These are phyloP conservation scores for Chlorella vulgaris DNA, from an alignment of 139 green algal species.

Conservation along the genomic window DNA sequence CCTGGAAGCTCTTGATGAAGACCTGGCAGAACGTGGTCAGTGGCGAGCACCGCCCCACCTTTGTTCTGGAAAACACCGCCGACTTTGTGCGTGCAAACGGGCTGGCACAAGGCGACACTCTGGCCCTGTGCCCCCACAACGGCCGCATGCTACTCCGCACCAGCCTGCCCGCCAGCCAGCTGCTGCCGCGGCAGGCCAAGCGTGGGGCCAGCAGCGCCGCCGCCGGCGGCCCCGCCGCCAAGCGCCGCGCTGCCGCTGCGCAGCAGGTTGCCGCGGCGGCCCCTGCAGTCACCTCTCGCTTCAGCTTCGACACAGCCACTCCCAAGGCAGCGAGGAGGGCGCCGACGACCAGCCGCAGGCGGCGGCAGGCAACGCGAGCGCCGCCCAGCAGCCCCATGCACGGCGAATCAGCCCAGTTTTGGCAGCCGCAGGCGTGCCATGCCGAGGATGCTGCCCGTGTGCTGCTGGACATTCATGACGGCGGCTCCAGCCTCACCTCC, in stretches of 20 bases:
- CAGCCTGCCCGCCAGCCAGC: constrained; percentile 7
- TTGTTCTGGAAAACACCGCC: constrained; percentile 45
- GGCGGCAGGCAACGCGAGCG: too few relatives aligned
- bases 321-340: too few relatives aligned
- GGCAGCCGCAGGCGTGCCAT: too few relatives aligned
- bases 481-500: too few relatives aligned
- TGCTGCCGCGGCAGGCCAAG: constrained; percentile 10
- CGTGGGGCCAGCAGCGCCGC: not conserved
- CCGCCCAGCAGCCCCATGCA: too few relatives aligned
- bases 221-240: not conserved
- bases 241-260: not conserved
- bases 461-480: too few relatives aligned
- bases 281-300: too few relatives aligned
- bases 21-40: constrained; percentile 41
- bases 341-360: too few relatives aligned
- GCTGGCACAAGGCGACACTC: constrained; percentile 4
- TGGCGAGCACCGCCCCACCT: constrained; percentile 37
- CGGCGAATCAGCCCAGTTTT: too few relatives aligned
- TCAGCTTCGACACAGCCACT: too few relatives aligned
- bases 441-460: too few relatives aligned
- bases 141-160: constrained; percentile 23
- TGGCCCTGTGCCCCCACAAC: constrained; percentile 14
- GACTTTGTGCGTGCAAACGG: constrained; percentile 25
- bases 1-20: constrained; percentile 28
- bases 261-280: too few relatives aligned